A percentile compares a stretch with the other conserved stretches of the same genome.
Conservation (phyloP, 768 basidiomycete genomes). For the Boletus rex-veris region DNA sequence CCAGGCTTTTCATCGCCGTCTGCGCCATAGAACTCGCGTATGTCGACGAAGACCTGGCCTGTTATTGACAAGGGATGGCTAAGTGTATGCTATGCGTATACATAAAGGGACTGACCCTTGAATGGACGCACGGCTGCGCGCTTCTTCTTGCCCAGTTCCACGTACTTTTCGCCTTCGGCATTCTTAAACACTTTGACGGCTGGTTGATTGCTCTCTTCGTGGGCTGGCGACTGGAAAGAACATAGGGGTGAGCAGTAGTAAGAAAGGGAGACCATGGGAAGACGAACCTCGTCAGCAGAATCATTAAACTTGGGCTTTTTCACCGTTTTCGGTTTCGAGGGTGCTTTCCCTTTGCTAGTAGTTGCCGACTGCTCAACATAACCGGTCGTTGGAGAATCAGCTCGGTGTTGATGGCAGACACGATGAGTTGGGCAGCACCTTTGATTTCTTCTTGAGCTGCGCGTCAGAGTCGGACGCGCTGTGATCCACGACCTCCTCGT, state of each 20-base stretch:
- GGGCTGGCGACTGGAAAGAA: conserved; percentile 11
- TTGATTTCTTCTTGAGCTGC: conserved; percentile 10
- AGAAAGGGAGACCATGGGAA: neutral
- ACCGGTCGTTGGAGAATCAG: neutral
- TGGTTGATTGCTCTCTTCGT: neutral
- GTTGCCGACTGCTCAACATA: neutral
- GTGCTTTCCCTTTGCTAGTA: conserved; percentile 9
- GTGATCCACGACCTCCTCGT: conserved; percentile 8
- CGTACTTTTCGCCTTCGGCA: conserved; percentile 41
- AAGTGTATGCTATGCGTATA: neutral
- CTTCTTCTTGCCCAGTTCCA: conserved; percentile 71
- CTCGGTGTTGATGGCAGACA: neutral
- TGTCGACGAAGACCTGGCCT: conserved; percentile 60
- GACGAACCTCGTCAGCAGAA: conserved; percentile 7
- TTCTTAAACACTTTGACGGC: conserved; percentile 14
- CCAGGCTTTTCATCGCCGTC: conserved; percentile 69
- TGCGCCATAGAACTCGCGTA: conserved; percentile 67
- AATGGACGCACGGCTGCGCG: conserved; percentile 55
- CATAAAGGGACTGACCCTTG: conserved; percentile 36
- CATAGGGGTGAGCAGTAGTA: conserved; percentile 15
- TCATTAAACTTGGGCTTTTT: conserved; percentile 37
- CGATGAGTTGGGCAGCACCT: conserved; percentile 3
- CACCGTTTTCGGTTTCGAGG: conserved; percentile 17
- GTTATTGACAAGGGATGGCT: conserved; percentile 26
- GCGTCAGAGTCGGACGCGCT: conserved; percentile 18